Evolutionary conservation across 495 filamentous ascomycete genomes (phyloP).

Genomic region (Xylaria castorea): DNA sequence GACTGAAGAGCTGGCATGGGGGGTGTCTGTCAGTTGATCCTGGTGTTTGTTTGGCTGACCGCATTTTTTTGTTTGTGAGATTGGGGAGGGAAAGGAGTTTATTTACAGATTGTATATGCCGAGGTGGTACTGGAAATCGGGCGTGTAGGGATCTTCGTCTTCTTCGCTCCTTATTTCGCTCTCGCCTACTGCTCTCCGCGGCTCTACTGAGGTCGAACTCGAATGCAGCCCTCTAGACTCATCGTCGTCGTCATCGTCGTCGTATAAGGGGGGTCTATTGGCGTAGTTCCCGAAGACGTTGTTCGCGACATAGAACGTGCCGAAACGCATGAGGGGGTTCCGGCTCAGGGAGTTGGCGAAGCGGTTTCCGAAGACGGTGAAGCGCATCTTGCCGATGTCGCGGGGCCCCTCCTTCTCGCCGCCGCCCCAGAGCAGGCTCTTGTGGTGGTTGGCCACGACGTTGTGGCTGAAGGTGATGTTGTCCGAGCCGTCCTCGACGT

Average conservation of each 20-base stretch:
- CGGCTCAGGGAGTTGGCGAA: slow-evolving; percentile 32
- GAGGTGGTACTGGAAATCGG: slow-evolving; percentile 30
- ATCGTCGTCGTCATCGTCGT: not conserved
- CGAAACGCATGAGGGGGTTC: slow-evolving; percentile 35
- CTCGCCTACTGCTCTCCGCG: not conserved
- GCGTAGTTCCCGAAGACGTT: slow-evolving; percentile 20
- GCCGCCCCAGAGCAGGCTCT: slow-evolving; percentile 35
- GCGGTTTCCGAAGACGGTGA: slow-evolving; percentile 35
- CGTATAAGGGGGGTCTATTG: slow-evolving; percentile 1
- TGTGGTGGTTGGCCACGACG: slow-evolving; percentile 34
- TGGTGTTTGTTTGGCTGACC: not conserved
- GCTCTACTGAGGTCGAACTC: not conserved
- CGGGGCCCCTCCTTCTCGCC: slow-evolving; percentile 31
- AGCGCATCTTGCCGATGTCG: slow-evolving; percentile 35
- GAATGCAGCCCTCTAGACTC: not conserved
- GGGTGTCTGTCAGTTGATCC: too few species aligned
- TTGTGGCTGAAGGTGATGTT: slow-evolving; percentile 37
- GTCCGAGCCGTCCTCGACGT: slow-evolving; percentile 34
- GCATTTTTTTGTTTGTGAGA: not conserved
- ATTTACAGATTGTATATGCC: slow-evolving; percentile 32
- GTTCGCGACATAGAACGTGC: slow-evolving; percentile 30
- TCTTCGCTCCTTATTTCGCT: not conserved
- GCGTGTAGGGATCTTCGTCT: not conserved
- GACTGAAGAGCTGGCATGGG: slow-evolving; percentile 21
- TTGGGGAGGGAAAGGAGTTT: not conserved